Evolutionary conservation across 2,329 filamentous ascomycete species (phyloP).

Genomic region (Achaetomium macrosporum): DNA sequence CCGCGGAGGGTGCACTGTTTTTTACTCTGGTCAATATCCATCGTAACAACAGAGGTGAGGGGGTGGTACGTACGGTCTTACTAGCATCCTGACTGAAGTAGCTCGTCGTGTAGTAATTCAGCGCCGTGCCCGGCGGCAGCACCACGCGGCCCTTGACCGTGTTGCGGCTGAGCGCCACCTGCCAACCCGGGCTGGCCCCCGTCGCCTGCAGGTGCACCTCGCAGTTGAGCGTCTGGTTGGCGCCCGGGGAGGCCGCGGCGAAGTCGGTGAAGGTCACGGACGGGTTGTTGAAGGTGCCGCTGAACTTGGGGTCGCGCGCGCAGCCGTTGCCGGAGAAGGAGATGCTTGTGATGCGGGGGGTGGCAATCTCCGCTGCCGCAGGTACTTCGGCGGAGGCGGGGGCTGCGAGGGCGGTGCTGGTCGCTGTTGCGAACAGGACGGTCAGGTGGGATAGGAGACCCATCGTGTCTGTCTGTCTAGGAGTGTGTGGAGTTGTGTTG

Average conservation of each 20-base stretch:
- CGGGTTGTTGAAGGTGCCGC: constrained; percentile 29
- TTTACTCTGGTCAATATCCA: too few relatives aligned
- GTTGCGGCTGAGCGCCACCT: constrained; percentile 33
- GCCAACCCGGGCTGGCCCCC: constrained; percentile 33
- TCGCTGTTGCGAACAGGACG: constrained; percentile 22
- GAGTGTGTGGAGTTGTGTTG: neutral
- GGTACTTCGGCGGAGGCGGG: too few relatives aligned
- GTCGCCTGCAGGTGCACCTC: constrained; percentile 32
- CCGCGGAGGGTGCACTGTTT: constrained; percentile 28
- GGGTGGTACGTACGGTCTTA: constrained; percentile 27
- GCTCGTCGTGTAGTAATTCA: constrained; percentile 32
- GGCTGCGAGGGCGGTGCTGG: neutral
- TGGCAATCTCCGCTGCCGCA: constrained; percentile 15
- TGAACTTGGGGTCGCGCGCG: constrained; percentile 28
- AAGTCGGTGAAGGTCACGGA: constrained; percentile 24
- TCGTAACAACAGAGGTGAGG: too few relatives aligned
- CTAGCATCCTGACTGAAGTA: constrained; percentile 35
- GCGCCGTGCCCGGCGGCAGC: constrained; percentile 29
- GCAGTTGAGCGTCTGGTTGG: constrained; percentile 32
- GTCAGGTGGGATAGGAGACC: constrained; percentile 18
- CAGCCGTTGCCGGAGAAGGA: constrained; percentile 35
- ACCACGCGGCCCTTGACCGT: constrained; percentile 30
- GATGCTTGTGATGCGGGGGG: constrained; percentile 29
- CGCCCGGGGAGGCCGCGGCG: constrained; percentile 24
- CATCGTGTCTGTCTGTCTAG: constrained; percentile 20